These are phyloP conservation scores for Jimgerdemannia lactiflua DNA, from an alignment of 192 early-diverging fungal genomes.

Conservation along the genomic window DNA sequence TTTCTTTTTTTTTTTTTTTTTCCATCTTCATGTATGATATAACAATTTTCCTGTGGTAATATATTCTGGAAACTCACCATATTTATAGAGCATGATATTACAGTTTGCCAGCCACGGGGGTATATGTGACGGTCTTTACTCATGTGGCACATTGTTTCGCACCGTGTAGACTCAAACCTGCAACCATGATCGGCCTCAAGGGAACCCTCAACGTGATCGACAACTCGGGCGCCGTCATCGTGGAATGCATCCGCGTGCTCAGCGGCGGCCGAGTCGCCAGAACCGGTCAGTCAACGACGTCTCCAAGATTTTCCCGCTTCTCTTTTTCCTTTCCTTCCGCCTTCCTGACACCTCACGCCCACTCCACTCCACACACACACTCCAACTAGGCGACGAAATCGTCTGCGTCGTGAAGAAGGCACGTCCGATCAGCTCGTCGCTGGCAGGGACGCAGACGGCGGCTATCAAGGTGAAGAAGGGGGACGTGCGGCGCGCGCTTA, in stretches of 20 bases:
- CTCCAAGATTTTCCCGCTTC: not conserved
- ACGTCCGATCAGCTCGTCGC: slow-evolving; percentile 62
- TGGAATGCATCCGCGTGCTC: slow-evolving; percentile 94
- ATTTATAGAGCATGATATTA: not conserved
- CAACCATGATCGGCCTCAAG: slow-evolving; percentile 76
- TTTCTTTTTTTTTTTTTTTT: no score
- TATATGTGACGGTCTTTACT: not conserved
- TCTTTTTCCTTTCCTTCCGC: not conserved
- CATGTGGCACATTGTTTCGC: not conserved
- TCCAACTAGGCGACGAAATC: slow-evolving; percentile 82
- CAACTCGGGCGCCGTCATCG: slow-evolving; percentile 92
- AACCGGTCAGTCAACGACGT: slow-evolving; percentile 36
- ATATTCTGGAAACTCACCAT: no score
- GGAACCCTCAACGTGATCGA: slow-evolving; percentile 91
- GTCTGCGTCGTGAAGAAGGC: slow-evolving; percentile 96
- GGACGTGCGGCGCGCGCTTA: slow-evolving; percentile 87
- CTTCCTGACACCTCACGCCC: not conserved
- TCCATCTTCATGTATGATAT: no score
- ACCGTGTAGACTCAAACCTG: not conserved
- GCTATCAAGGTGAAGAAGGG: slow-evolving; percentile 85
- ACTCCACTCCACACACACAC: not conserved
- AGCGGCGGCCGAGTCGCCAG: slow-evolving; percentile 72
- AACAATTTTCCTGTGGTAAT: no score
- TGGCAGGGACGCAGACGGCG: slow-evolving; percentile 50
- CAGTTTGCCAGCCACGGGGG: not conserved